Percentiles rank a stretch among this genome's conserved stretches.
Conservation (phyloP, 352 stramenopile genomes). For the Phytophthora tubulina region DNA sequence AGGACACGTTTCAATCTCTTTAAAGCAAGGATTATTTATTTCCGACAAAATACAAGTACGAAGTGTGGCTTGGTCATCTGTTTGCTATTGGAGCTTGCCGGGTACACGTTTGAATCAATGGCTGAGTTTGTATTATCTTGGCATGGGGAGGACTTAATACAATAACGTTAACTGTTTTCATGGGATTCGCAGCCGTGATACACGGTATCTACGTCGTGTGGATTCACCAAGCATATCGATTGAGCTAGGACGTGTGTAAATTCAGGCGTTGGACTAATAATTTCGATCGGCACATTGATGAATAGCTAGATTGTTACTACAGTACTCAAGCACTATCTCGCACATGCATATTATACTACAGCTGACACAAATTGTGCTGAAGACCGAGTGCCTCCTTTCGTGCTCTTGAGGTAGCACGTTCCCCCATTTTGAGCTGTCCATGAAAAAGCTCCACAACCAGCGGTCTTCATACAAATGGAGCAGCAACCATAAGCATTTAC, state of each 20-base stretch:
- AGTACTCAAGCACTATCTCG: too few relatives aligned
- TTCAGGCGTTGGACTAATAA: too few relatives aligned
- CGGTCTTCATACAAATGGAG: constrained; percentile 38
- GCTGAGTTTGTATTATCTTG: constrained; percentile 18
- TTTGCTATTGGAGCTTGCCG: constrained; percentile 31
- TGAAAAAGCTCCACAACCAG: constrained; percentile 54
- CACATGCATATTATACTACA: constrained; percentile 21
- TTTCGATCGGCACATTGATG: too few relatives aligned
- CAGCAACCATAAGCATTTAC: constrained; percentile 37
- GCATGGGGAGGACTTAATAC: constrained; percentile 13
- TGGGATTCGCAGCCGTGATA: constrained; percentile 6
- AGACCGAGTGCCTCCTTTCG: constrained; percentile 33
- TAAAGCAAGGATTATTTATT: not conserved
- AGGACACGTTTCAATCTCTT: constrained; percentile 34
- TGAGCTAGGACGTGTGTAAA: too few relatives aligned
- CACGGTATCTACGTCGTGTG: constrained; percentile 14
- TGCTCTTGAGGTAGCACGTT: constrained; percentile 73
- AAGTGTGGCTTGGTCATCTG: not conserved
- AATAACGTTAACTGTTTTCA: constrained; percentile 20
- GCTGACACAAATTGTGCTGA: constrained; percentile 30
- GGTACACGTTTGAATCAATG: constrained; percentile 26
- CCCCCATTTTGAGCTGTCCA: constrained; percentile 57
- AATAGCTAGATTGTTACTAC: too few relatives aligned
- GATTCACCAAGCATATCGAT: too few relatives aligned
- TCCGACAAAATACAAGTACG: not conserved